phyloP scores from a whole-genome alignment of 306 rosid species.

The Citrullus amarus region DNA sequence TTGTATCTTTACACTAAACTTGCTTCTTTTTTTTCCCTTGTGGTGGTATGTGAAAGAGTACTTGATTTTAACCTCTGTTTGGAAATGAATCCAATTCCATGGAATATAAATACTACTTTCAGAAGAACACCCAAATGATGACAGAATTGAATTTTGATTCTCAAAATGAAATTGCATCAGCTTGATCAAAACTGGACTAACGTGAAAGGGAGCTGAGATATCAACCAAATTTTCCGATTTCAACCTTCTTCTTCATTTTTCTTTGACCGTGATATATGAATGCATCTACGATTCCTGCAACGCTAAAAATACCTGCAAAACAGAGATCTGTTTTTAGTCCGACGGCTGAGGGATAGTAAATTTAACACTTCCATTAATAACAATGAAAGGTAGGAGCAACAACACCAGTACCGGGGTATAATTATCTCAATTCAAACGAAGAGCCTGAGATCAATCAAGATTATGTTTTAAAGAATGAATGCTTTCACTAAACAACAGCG shows the following conservation, averaged over 20 bases:
- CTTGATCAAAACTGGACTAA: background rate
- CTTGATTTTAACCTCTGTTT: background rate
- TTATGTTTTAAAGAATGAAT: background rate
- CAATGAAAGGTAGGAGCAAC: background rate
- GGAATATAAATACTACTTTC: background rate
- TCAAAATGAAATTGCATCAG: slow-evolving; percentile 3
- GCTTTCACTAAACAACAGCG: background rate
- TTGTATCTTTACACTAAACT: background rate
- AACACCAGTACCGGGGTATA: background rate
- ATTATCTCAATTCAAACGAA: background rate
- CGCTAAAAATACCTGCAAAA: slow-evolving; percentile 55
- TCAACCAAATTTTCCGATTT: slow-evolving; percentile 46
- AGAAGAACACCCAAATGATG: background rate
- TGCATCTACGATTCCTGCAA: slow-evolving; percentile 76
- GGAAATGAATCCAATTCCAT: background rate
- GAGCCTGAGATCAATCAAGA: background rate
- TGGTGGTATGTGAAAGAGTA: background rate
- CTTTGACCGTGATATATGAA: slow-evolving; percentile 59
- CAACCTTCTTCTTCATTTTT: slow-evolving; percentile 58
- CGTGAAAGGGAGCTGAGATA: background rate
- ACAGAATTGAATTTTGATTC: background rate
- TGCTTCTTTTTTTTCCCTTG: background rate
- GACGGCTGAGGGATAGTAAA: background rate
- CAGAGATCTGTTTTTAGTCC: background rate
- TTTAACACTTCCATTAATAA: background rate